Base-by-base conservation (phyloP, 371 early-diverging fungal species). In the Rhizopus stolonifer region DNA sequence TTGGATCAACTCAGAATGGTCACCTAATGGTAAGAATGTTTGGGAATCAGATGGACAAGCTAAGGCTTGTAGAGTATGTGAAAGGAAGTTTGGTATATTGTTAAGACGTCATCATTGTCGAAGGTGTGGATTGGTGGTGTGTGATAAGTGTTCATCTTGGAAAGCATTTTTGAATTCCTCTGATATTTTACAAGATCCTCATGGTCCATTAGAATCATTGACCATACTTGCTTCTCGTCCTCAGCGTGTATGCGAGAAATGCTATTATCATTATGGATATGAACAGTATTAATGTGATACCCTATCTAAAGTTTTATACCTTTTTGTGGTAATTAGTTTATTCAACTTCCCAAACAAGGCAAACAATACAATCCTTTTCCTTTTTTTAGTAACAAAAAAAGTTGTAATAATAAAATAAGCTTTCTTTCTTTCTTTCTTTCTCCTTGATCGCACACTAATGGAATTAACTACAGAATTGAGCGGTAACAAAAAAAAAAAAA, bases 81-180 rank as follows among this genome's bases (percentile, higher is more conserved):
- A 56, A 13, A 65, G 77, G 24, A 72, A 75, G 25, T 90, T 91
- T 56, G 81, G 77, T 0, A 57, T 80, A n/a, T 67, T 70, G 40
- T 23, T 85, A 22, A 70, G 92, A 49, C 80, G 89, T 43, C 92
- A 90, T 61, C 91, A 91, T 54, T 91, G 91, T 60, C 80, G 87
- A 60, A 83, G 86, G 22, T 91, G 92, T 74, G 90, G 92, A 4
- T 65, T 74, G 17, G 74, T 90, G 34, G 82, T 85, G 33, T 91
- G 92, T 60, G 87, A 87, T 64, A 61, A 65, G 19, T 90, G 87
- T 48, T 83, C 86, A 9, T 69, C 75, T 19, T 64, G 64, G 14
- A 78, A 82, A 15, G 58, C 74, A 0, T 71, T 67, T 43, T 55
- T 86, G 21, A 64, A 69, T 10, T 62, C 77, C 5, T 60, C 66